Conservation (phyloP, 306 rosid species). For the cucumber (Cucumis sativus) region Cucumber_9930_V3 NC_026657.2:22552001-22552500, state of each 20-base stretch:
- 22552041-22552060: not conserved
- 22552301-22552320: not conserved
- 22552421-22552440: not conserved
- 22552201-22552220: not conserved
- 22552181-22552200: not conserved
- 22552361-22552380: not conserved
- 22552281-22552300: constrained; percentile 14
- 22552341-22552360: not conserved
- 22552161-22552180: constrained; percentile 9
- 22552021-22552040: not conserved
- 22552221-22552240: constrained; percentile 85
- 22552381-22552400: constrained; percentile 1
- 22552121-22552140: not conserved
- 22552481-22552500: not conserved
- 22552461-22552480: not conserved
- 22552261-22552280: constrained; percentile 73
- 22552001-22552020: not conserved
- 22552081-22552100: not conserved
- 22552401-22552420: not conserved
- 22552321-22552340: not conserved
- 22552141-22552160: not conserved
- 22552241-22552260: constrained; percentile 97
- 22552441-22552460: not conserved
- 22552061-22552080: not conserved
- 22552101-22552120: not conserved